Evolutionary conservation across 495 filamentous ascomycete species (phyloP), one percentile per base, ranked within the genome.

Genomic region (Neurospora sp.): DNA sequence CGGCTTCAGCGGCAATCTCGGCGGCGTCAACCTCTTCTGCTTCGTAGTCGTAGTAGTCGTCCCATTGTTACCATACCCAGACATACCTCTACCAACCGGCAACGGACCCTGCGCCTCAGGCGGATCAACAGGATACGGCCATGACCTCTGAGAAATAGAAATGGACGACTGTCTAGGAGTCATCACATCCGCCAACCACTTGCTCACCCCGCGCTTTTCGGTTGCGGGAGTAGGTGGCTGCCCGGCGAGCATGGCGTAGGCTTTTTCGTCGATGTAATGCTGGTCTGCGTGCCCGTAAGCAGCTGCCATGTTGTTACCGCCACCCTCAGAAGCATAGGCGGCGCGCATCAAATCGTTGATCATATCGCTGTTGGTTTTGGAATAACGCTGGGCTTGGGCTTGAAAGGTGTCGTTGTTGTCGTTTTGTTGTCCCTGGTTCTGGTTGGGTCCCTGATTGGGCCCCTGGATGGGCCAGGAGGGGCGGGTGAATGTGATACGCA

Each of bases 321-420:
- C 45, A 0, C 4, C 4, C 2, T 53, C 20, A 0, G 45, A 1
- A 6, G 45, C 45, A 1, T 53, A 53, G 5, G 45, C 45, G 45
- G 45, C 45, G 45, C 45, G 45, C 3, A 53, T 22, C 45, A 53
- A 2, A 20, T 53, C 45, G 20, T 53, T 53, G n/a, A 53, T 53
- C 8, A 53, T 22, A 4, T 53, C 45, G 45, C 45, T 53, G 53
- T 61, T 61, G 53, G 53, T 61, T 27, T 61, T 61, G 45, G 45
- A 8, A 10, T 53, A n/a, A 22, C 44, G 44, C 8, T 45, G 44
- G 39, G 39, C 9, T 42, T 42, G 41, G 44, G 44, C 5, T 44
- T n/a, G 41, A 17, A 10, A 17, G 5, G 41, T 87, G 17, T 78
- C 79, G 75, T 87, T 80, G 5, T 16, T 87, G 17, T 78, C 79